These are phyloP conservation scores for Coleophoma cylindrospora DNA, from an alignment of 2,329 filamentous ascomycete genomes.

Conservation along the genomic window DNA sequence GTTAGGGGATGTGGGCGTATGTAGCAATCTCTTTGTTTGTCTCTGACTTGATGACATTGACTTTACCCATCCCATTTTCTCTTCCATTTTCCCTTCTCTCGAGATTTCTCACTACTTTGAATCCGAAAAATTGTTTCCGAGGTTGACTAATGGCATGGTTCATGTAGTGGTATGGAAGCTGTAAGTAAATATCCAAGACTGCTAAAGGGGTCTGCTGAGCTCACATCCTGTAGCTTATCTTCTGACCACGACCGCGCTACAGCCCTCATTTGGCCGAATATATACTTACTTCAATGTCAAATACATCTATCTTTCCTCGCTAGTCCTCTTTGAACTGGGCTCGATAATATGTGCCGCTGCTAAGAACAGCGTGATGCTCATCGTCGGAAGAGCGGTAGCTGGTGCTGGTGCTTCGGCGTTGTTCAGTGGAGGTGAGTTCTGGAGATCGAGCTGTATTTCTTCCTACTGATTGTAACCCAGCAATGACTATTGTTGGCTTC, in stretches of 20 bases:
- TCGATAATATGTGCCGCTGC: slow-evolving; percentile 29
- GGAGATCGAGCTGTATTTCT: neutral
- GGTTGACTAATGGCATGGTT: too few species aligned
- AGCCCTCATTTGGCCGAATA: slow-evolving; percentile 27
- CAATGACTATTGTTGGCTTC: slow-evolving; percentile 32
- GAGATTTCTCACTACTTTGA: too few species aligned
- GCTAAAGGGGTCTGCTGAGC: too few species aligned
- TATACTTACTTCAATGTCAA: slow-evolving; percentile 30
- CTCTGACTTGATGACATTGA: too few species aligned
- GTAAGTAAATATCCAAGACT: too few species aligned
- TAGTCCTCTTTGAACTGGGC: slow-evolving; percentile 30
- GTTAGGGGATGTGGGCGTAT: slow-evolving; percentile 34
- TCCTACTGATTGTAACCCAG: neutral
- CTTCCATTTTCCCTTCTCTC: too few species aligned
- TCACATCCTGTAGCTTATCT: slow-evolving; percentile 20
- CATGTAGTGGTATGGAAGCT: too few species aligned
- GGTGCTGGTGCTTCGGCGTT: slow-evolving; percentile 26
- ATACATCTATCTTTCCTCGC: slow-evolving; percentile 23
- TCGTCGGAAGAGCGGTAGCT: slow-evolving; percentile 29
- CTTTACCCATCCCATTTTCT: too few species aligned
- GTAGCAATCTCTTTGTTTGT: slow-evolving; percentile 17
- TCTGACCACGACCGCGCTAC: slow-evolving; percentile 30
- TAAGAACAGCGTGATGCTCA: slow-evolving; percentile 28
- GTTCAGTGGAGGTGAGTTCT: slow-evolving; percentile 22
- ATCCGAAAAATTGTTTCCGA: too few species aligned